These are phyloP conservation scores for Kazachstania sp. DNA, from an alignment of 1,139 yeast genomes.

Conservation along the genomic window DNA sequence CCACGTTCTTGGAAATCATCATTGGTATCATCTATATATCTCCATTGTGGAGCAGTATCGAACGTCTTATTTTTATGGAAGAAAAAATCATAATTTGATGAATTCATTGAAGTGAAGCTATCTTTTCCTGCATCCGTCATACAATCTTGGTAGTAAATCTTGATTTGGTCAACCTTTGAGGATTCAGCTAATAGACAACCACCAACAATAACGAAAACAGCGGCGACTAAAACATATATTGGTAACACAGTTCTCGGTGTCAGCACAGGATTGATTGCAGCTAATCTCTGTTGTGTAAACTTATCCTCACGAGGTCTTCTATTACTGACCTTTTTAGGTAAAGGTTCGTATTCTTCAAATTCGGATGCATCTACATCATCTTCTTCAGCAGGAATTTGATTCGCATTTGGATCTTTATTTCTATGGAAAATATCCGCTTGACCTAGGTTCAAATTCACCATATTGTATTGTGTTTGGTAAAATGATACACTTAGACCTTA, in stretches of 20 bases:
- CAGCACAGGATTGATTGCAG: conserved; percentile 65
- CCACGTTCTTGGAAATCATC: conserved; percentile 43
- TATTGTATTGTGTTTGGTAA: neutral
- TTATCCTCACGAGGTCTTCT: conserved; percentile 61
- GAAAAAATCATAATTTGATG: conserved; percentile 43
- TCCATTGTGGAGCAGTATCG: conserved; percentile 55
- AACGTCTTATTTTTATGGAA: conserved; percentile 40
- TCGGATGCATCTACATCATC: conserved; percentile 30
- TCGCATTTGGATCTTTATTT: conserved; percentile 18
- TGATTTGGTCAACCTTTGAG: conserved; percentile 65
- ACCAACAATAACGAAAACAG: conserved; percentile 85
- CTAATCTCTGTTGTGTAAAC: conserved; percentile 57
- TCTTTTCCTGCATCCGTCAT: conserved; percentile 46
- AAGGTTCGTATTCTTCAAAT: conserved; percentile 29
- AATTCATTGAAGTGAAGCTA: conserved; percentile 55
- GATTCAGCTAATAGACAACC: conserved; percentile 84
- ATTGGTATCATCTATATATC: conserved; percentile 38
- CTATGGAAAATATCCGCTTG: conserved; percentile 23
- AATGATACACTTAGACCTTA: neutral
- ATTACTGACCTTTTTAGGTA: conserved; percentile 34
- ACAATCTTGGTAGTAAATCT: conserved; percentile 78
- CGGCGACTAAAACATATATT: conserved; percentile 60
- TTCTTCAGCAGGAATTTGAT: conserved; percentile 17
- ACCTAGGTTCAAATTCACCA: conserved; percentile 16
- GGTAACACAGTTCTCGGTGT: conserved; percentile 90